A percentile compares a stretch with the other conserved stretches of the same genome.
phyloP scores from a whole-genome alignment of 2,329 filamentous ascomycete genomes.

The Epichloe gansuensis region DNA sequence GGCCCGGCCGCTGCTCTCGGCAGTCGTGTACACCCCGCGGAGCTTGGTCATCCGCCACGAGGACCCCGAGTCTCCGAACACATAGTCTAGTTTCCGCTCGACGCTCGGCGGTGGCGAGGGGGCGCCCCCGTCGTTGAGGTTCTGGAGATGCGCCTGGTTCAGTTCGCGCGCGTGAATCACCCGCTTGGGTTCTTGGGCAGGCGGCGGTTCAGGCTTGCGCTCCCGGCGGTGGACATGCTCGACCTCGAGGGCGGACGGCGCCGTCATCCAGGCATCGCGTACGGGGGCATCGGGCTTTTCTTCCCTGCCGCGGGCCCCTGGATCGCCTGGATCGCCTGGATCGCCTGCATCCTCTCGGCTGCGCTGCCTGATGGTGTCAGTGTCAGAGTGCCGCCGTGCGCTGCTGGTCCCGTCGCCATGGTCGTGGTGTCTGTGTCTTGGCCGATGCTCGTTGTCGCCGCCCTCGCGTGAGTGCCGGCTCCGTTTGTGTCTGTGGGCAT shows the following conservation, averaged over 20 bases:
- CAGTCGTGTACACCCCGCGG: conserved; percentile 68
- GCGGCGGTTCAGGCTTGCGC: conserved; percentile 38
- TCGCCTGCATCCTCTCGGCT: conserved; percentile 10
- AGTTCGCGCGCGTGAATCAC: conserved; percentile 70
- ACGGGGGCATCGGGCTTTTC: conserved; percentile 28
- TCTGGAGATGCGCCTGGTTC: conserved; percentile 47
- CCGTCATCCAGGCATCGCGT: conserved; percentile 91
- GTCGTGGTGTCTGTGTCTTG: conserved; percentile 17
- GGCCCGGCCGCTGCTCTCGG: conserved; percentile 56
- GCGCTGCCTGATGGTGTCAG: conserved; percentile 18
- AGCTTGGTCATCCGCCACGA: conserved; percentile 96
- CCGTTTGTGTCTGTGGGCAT: conserved; percentile 49
- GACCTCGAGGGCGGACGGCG: conserved; percentile 66
- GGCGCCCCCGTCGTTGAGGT: conserved; percentile 39
- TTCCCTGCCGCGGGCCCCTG: not conserved
- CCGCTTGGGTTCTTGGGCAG: conserved; percentile 48
- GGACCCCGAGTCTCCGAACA: conserved; percentile 78
- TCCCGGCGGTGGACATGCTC: conserved; percentile 61
- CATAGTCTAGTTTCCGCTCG: conserved; percentile 54
- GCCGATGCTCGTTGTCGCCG: conserved; percentile 28
- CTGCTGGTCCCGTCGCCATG: conserved; percentile 35
- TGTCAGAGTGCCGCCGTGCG: conserved; percentile 37
- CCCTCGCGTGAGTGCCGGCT: conserved; percentile 39
- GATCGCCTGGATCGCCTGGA: no score
- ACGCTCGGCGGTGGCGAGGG: conserved; percentile 23